Conservation (phyloP, 805 yeast genomes). For the Kazachstania taianensis region DNA sequence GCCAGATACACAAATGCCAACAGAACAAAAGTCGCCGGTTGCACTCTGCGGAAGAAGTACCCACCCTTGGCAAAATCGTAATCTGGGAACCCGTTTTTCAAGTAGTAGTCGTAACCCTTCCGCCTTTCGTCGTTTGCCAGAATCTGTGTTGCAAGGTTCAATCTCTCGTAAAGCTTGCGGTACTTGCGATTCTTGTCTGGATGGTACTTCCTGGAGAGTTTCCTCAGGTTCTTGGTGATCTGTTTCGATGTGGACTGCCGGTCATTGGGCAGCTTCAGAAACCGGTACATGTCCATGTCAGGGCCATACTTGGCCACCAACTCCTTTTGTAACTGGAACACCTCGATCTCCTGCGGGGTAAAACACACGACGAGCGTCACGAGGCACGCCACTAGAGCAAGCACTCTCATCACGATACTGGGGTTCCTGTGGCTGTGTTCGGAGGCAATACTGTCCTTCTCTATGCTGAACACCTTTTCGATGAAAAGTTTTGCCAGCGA, state of each 20-base stretch:
- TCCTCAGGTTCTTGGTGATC: constrained; percentile 58
- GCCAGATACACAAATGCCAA: constrained; percentile 41
- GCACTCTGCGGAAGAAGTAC: constrained; percentile 49
- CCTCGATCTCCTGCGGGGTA: constrained; percentile 63
- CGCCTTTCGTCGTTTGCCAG: constrained; percentile 50
- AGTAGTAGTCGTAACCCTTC: constrained; percentile 75
- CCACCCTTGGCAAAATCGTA: constrained; percentile 57
- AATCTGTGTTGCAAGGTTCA: constrained; percentile 67
- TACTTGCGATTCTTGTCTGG: constrained; percentile 66
- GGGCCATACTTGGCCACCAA: constrained; percentile 53
- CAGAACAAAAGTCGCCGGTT: constrained; percentile 54
- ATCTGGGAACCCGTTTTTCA: constrained; percentile 75
- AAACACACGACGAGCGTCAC: constrained; percentile 40
- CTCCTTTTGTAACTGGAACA: constrained; percentile 61
- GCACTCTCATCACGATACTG: no score
- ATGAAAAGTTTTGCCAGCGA: not conserved
- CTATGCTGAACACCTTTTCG: not conserved
- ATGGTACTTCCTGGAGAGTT: constrained; percentile 60
- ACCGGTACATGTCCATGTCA: constrained; percentile 55
- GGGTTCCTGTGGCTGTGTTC: no score
- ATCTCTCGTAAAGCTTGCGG: constrained; percentile 53
- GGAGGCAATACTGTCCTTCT: no score
- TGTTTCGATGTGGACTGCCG: constrained; percentile 40
- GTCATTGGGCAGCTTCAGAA: constrained; percentile 40
- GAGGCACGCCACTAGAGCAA: no score